These are phyloP conservation scores for Sungouiozyma intestinalis DNA, from an alignment of 805 yeast species.

Conservation along the genomic window DNA sequence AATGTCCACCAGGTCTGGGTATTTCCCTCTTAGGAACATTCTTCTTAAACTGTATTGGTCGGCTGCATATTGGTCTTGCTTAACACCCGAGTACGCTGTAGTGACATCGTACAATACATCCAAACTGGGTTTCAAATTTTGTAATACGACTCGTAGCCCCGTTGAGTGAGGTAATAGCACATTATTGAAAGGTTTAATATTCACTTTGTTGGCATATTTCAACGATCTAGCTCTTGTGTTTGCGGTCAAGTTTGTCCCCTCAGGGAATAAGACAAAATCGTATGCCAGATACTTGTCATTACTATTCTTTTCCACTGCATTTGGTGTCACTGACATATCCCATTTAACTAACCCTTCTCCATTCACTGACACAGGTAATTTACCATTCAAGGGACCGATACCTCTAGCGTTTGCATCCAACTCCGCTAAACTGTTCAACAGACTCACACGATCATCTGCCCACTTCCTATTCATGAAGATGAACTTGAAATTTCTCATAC, in stretches of 20 bases:
- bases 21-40: conserved; percentile 57
- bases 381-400: conserved; percentile 40
- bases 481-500: conserved; percentile 72
- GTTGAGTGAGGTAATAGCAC: conserved; percentile 74
- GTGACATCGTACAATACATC: conserved; percentile 71
- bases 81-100: conserved; percentile 68
- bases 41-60: conserved; percentile 54
- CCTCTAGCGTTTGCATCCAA: conserved; percentile 57
- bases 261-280: conserved; percentile 77
- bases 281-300: conserved; percentile 38
- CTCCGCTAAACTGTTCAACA: conserved; percentile 44
- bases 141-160: conserved; percentile 62
- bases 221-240: conserved; percentile 51
- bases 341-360: conserved; percentile 21
- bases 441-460: conserved; percentile 57
- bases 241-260: conserved; percentile 78
- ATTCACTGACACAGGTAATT: conserved; percentile 16
- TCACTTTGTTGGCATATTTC: conserved; percentile 44
- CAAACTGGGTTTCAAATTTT: conserved; percentile 42
- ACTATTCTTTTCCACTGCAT: conserved; percentile 1
- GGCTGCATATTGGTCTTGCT: conserved; percentile 60
- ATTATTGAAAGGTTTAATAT: conserved; percentile 42
- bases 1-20: conserved; percentile 58
- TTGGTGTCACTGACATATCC: conserved; percentile 22
- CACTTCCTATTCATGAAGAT: conserved; percentile 78